Base-by-base conservation (phyloP, 805 yeast genomes). In the Kuraishia hungarica region DNA sequence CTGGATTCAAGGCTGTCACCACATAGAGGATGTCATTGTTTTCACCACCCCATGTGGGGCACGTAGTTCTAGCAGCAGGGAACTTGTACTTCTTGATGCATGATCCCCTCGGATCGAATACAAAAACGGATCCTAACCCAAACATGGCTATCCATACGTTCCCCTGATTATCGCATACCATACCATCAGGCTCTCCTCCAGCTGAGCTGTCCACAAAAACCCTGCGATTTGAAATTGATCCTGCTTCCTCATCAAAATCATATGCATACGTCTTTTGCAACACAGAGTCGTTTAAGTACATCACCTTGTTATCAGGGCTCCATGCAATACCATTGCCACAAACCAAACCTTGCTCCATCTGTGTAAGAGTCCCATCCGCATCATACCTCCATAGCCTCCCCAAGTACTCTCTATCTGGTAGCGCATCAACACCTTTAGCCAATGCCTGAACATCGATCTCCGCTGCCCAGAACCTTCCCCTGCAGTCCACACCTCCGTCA, bases 381-480 rank as follows among this genome's bases (percentile, higher is more conserved):
- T 65, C 71, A 55, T 67, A 67, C 51, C 72, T 59, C 72, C 72
- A 69, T 24, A 69, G 61, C 28, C 69, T 57, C 10, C 72, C 73
- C 15, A 35, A 35, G 43, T 35, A 35, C 11, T 35, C 17, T 15
- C 43, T 47, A 21, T 46, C 53, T 19, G 63, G 61, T 19, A 59
- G 53, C 54, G 58, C 60, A 3, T 63, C 64, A 5, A 64, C 62
- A 11, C 72, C 72, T 20, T 52, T 54, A 6, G 62, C 54, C 23
- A 65, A 57, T 15, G 65, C 65, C 35, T 55, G 54, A 49, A 59
- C 60, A 53, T 69, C 72, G 39, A 68, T 63, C 58, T 69, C 73
- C 17, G 69, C 70, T 24, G 80, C 83, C 83, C 83, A 76, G 58
- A 73, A 71, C 26, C 80, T 61, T n/a, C 80, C 80, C 48, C 62